Evolutionary conservation across 768 basidiomycete species (phyloP).

Genomic region (Lactarius hengduanensis): DNA sequence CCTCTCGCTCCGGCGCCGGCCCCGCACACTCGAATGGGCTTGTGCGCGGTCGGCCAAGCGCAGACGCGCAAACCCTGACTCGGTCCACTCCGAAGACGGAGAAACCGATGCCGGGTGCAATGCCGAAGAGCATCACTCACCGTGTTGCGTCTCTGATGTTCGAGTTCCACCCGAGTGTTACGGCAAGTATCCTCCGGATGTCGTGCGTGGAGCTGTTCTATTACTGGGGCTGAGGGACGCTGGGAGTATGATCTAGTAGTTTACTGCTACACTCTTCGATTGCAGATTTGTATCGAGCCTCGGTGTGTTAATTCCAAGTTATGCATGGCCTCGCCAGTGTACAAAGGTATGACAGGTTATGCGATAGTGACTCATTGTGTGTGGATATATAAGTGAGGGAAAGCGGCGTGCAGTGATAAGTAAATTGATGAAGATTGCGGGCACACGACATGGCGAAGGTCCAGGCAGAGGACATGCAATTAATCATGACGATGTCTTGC

Average conservation of each 20-base stretch:
- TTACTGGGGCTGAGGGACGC: constrained; percentile 28
- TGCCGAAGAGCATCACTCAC: background rate
- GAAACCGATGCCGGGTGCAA: constrained; percentile 27
- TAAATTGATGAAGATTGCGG: constrained; percentile 28
- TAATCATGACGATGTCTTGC: constrained; percentile 45
- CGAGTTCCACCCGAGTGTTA: constrained; percentile 31
- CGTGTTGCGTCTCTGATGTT: constrained; percentile 10
- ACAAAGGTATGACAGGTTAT: constrained; percentile 30
- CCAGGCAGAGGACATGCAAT: background rate
- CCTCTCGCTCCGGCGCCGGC: constrained; percentile 23
- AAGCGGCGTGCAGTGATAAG: constrained; percentile 26
- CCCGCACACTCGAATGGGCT: constrained; percentile 46
- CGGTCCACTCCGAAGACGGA: constrained; percentile 21
- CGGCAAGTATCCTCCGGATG: constrained; percentile 32
- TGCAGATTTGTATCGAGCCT: constrained; percentile 24
- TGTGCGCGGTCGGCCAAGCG: constrained; percentile 44
- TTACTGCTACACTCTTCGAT: constrained; percentile 7
- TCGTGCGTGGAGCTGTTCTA: constrained; percentile 35
- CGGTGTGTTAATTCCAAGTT: constrained; percentile 21
- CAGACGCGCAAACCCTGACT: constrained; percentile 30
- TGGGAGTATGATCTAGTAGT: constrained; percentile 9
- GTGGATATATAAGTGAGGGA: constrained; percentile 12
- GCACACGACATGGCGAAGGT: constrained; percentile 11
- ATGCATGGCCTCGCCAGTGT: constrained; percentile 22
- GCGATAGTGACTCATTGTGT: constrained; percentile 16